phyloP scores from a whole-genome alignment of 768 basidiomycete species.

The Boletus fagicola region DNA sequence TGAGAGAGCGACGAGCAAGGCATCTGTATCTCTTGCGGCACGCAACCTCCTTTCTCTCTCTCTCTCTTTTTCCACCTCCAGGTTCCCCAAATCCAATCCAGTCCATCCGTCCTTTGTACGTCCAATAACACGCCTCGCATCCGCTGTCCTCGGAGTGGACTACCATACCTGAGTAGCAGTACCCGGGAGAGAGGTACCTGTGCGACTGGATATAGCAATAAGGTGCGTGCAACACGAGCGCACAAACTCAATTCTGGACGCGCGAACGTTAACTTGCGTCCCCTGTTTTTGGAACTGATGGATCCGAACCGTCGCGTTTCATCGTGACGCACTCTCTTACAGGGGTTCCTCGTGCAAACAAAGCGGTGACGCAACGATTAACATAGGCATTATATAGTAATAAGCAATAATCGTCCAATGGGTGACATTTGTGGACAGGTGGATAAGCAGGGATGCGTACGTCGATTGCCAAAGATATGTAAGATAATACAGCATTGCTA shows the following conservation, averaged over 20 bases:
- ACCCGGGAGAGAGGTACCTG: background rate
- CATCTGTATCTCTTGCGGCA: background rate
- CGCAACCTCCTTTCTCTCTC: background rate
- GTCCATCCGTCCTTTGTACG: background rate
- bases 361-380: background rate
- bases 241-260: constrained; percentile 9
- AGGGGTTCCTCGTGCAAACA: background rate
- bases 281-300: constrained; percentile 1
- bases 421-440: background rate
- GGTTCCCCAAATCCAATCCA: background rate
- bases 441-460: background rate
- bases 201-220: constrained; percentile 11
- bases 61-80: background rate
- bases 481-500: constrained; percentile 25
- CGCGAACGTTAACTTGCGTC: constrained; percentile 11
- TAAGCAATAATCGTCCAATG: background rate
- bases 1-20: background rate
- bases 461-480: constrained; percentile 19
- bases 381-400: background rate
- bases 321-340: background rate
- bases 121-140: background rate
- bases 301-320: constrained; percentile 13
- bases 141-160: constrained; percentile 9
- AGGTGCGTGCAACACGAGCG: background rate
- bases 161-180: constrained; percentile 11